Conservation (phyloP, 352 stramenopile genomes). For the Globisporangium radiosum region DNA sequence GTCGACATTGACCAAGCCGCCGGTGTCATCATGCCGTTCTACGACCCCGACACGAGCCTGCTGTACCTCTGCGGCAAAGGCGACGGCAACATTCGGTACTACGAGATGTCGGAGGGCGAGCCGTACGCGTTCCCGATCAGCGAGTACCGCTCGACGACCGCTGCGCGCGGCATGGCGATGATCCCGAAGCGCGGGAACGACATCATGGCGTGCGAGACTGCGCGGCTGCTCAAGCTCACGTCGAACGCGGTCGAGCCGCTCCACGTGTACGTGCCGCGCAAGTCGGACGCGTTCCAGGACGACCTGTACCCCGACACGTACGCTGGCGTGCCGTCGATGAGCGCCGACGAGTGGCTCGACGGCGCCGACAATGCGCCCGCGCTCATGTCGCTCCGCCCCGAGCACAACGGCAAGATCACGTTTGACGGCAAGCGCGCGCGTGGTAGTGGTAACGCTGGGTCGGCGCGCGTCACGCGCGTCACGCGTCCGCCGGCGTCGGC, state of each 20-base stretch:
- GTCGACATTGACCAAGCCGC: slow-evolving; percentile 97
- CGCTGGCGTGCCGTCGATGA: slow-evolving; percentile 92
- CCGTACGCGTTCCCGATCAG: slow-evolving; percentile 90
- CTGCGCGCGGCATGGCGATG: slow-evolving; percentile 96
- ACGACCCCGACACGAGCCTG: slow-evolving; percentile 96
- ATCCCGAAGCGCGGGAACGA: slow-evolving; percentile 98
- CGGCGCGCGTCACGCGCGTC: slow-evolving; percentile 35
- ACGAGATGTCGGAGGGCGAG: slow-evolving; percentile 96
- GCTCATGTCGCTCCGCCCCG: slow-evolving; percentile 91
- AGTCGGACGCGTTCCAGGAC: slow-evolving; percentile 99
- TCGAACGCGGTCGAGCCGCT: slow-evolving; percentile 96
- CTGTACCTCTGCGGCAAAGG: slow-evolving; percentile 97
- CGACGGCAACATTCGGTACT: slow-evolving; percentile 99
- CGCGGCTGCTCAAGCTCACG: slow-evolving; percentile 93
- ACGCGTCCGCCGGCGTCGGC: slow-evolving; percentile 20
- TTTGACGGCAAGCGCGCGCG: slow-evolving; percentile 76
- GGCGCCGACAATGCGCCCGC: slow-evolving; percentile 92
- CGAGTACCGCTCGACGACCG: slow-evolving; percentile 95
- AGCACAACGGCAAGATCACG: slow-evolving; percentile 79
- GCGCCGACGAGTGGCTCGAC: slow-evolving; percentile 93
- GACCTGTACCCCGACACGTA: slow-evolving; percentile 98
- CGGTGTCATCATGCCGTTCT: slow-evolving; percentile 99
- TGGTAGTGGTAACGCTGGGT: slow-evolving; percentile 16
- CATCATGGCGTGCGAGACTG: slow-evolving; percentile 98
- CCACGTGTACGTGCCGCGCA: slow-evolving; percentile 95